Base-by-base conservation (phyloP, 2,329 filamentous ascomycete genomes). In the Cladophialophora chaetospira region DNA sequence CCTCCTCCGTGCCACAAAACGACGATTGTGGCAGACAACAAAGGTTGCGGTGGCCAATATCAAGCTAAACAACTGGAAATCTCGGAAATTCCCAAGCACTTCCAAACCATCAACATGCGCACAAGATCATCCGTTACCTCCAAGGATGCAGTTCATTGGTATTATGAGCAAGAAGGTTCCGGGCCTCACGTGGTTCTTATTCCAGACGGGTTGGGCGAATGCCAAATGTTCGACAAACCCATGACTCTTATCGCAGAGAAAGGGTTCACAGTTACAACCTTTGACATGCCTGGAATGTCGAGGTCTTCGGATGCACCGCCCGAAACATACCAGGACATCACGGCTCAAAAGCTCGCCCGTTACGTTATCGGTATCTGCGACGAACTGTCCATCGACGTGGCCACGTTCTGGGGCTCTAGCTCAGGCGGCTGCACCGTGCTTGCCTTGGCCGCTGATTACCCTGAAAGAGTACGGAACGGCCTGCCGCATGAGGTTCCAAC, bases 221-320 rank as follows among this genome's bases (percentile, higher is more conserved):
- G 55, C 23, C 36, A 58, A 26, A 54, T 58, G 49, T 44, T 49
- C 28, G 45, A 54, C 28, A 54, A 44, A 19, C 55, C 55, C 23
- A 58, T 54, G 50, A 49, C 55, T 6, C 13, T 58, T 9, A 58
- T 54, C 10, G 55, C 55, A 5, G 21, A 3, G 19, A 5, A 35
- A 2, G 55, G 55, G 21, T 58, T 54, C 44, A 29, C 28, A 5
- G 55, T 58, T 3, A 58, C 55, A 15, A 58, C 55, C 6, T 53
- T 58, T 50, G 55, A 58, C 29, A 58, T 58, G 55, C 55, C 55
- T 23, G 55, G 55, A 33, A 58, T 58, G 54, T 57, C 54, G 13
- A 33, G 54, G 9, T 57, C 54, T 21, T 38, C 19, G 8, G 26
- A 53, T 26, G 54, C 54, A 17, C 54, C 54, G 2, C 40, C 48